These are phyloP conservation scores for Globisporangium canariense DNA, from an alignment of 352 stramenopile species.

Conservation along the genomic window DNA sequence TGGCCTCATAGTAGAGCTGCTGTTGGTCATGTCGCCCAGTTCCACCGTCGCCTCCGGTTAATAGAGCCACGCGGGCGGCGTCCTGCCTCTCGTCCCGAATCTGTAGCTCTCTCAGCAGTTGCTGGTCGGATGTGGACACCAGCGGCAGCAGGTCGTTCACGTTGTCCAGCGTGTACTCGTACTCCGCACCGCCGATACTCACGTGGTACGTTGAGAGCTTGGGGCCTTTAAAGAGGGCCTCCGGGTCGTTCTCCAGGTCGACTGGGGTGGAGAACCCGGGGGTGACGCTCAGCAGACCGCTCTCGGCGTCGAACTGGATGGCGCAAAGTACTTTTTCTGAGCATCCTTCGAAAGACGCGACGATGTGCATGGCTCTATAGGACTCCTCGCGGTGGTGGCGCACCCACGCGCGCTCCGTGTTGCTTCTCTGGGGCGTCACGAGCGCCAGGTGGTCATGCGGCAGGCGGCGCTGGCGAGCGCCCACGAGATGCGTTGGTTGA, in stretches of 20 bases:
- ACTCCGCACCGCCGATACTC: conserved; percentile 31
- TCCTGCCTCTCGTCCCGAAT: conserved; percentile 42
- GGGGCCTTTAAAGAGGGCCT: conserved; percentile 28
- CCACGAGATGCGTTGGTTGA: conserved; percentile 8
- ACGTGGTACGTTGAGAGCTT: conserved; percentile 51
- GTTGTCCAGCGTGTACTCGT: conserved; percentile 65
- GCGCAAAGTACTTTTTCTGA: conserved; percentile 43
- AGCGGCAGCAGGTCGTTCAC: conserved; percentile 45
- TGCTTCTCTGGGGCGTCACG: conserved; percentile 25
- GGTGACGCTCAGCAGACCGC: conserved; percentile 45
- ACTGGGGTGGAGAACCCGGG: conserved; percentile 53
- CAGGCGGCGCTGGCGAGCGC: conserved; percentile 18
- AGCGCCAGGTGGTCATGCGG: conserved; percentile 19
- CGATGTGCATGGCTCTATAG: conserved; percentile 63
- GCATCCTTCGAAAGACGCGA: conserved; percentile 26
- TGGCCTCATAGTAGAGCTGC: conserved; percentile 10
- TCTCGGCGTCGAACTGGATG: conserved; percentile 46
- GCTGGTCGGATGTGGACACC: conserved; percentile 33
- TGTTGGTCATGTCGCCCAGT: neutral
- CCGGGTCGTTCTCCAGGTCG: conserved; percentile 31
- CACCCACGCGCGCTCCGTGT: conserved; percentile 27
- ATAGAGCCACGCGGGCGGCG: conserved; percentile 17
- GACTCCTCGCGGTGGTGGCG: conserved; percentile 50
- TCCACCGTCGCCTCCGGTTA: neutral
- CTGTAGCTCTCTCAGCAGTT: conserved; percentile 38